phyloP scores from a whole-genome alignment of 495 filamentous ascomycete species.

The Xylaria longipes region DNA sequence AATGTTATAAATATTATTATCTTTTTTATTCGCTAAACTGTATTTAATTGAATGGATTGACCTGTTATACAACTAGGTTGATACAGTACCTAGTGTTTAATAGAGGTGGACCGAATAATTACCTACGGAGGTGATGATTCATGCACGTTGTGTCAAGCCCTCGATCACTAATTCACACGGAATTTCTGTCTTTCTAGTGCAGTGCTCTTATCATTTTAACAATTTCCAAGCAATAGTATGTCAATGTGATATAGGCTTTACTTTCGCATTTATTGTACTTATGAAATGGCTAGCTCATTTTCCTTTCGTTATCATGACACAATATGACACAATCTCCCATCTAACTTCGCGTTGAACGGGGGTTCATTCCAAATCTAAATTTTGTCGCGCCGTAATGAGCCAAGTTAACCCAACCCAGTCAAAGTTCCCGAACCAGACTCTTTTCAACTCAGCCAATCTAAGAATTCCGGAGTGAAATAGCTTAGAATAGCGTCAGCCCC shows the following conservation, averaged over 20 bases:
- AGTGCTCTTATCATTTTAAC: too few species aligned
- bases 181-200: too few species aligned
- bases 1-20: too few species aligned
- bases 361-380: not conserved
- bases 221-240: not conserved
- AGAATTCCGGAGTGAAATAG: conserved; percentile 81
- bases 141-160: too few species aligned
- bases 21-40: too few species aligned
- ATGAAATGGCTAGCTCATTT: not conserved
- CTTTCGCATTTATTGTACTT: not conserved
- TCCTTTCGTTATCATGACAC: not conserved
- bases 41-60: not conserved
- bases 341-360: not conserved
- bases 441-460: conserved; percentile 64
- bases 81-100: not conserved
- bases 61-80: not conserved
- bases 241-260: not conserved
- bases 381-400: not conserved
- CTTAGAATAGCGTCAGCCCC: conserved; percentile 78
- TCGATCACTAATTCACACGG: too few species aligned
- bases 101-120: not conserved
- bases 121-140: not conserved
- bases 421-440: not conserved
- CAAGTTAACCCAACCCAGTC: not conserved
- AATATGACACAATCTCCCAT: not conserved